These are phyloP conservation scores for Ophiostoma novo-ulmi DNA, from an alignment of 2,329 filamentous ascomycete genomes.

Conservation along the genomic window DNA sequence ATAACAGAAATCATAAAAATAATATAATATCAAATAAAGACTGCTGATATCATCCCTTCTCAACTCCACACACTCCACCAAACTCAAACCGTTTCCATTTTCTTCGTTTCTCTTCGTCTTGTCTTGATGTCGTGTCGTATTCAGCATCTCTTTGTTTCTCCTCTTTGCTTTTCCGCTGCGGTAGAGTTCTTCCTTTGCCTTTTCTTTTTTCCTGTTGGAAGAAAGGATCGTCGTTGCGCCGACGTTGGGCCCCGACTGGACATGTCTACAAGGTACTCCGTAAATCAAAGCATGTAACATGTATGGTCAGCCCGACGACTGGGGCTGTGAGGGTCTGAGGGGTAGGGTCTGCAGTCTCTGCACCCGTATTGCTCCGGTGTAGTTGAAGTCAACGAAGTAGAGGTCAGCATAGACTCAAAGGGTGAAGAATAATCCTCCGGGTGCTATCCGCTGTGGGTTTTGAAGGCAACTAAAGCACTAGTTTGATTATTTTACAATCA, in stretches of 20 bases:
- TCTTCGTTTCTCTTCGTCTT: no score
- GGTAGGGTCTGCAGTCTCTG: neutral
- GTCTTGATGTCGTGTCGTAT: no score
- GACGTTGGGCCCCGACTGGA: neutral
- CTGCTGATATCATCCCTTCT: no score
- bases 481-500: neutral
- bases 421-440: slow-evolving; percentile 1
- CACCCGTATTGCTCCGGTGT: slow-evolving; percentile 6
- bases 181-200: neutral
- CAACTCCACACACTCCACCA: no score
- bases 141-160: neutral
- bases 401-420: neutral
- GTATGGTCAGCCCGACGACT: slow-evolving; percentile 11
- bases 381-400: neutral
- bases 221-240: slow-evolving; percentile 6
- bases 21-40: no score
- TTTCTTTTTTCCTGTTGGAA: neutral
- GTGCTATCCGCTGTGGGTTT: neutral
- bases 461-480: neutral
- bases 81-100: no score
- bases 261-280: neutral
- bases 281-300: slow-evolving; percentile 7
- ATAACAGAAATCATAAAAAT: no score
- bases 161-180: neutral
- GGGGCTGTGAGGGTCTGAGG: neutral